These are phyloP conservation scores for Triticum urartu DNA, from an alignment of 176 grass and related monocot species.

Conservation along the genomic window DNA sequence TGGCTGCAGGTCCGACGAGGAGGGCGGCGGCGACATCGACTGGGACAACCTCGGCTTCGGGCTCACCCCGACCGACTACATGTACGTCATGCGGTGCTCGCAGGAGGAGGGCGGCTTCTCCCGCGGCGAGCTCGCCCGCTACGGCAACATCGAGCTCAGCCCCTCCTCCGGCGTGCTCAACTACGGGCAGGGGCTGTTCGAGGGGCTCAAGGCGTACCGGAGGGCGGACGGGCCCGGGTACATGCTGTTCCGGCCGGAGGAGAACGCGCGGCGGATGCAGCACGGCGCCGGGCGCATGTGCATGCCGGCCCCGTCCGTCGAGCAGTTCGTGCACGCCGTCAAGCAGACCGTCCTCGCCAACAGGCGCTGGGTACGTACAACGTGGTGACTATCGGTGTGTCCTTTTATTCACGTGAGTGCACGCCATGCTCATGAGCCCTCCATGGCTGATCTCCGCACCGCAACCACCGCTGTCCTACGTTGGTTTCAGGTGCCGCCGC, in stretches of 20 bases:
- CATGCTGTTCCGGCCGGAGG: constrained; percentile 83
- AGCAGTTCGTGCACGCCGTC: constrained; percentile 85
- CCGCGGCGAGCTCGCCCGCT: constrained; percentile 63
- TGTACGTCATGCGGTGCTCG: constrained; percentile 79
- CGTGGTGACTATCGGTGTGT: background rate
- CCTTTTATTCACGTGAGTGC: background rate
- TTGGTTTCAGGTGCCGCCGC: constrained; percentile 69
- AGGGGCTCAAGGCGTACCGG: constrained; percentile 85
- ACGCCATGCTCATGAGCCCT: background rate
- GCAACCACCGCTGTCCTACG: background rate
- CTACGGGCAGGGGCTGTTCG: constrained; percentile 91
- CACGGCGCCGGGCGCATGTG: constrained; percentile 84
- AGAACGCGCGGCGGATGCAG: constrained; percentile 86
- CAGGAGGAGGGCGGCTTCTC: constrained; percentile 35
- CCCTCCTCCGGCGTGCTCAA: constrained; percentile 86
- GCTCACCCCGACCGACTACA: constrained; percentile 74
- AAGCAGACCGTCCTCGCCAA: constrained; percentile 86
- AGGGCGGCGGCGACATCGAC: constrained; percentile 53
- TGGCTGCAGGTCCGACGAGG: constrained; percentile 61
- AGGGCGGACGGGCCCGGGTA: constrained; percentile 32
- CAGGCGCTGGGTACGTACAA: constrained; percentile 60
- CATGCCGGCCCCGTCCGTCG: constrained; percentile 77
- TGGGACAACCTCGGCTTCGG: constrained; percentile 90
- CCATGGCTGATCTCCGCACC: background rate
- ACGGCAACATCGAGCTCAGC: constrained; percentile 93